Conservation (phyloP, 148 eudicot genomes). For the Chenopodium berlandieri region DNA sequence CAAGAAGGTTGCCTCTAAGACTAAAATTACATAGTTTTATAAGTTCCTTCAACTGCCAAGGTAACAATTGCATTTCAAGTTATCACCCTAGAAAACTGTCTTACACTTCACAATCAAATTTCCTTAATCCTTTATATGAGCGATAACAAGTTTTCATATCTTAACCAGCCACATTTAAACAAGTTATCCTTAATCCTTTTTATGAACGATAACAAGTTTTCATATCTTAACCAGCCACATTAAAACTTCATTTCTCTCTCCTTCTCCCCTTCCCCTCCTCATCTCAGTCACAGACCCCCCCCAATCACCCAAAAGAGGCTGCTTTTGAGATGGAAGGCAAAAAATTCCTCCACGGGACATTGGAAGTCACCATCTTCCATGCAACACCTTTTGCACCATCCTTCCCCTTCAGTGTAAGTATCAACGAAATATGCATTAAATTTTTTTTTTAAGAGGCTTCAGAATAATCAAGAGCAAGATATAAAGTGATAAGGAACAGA, state of each 20-base stretch:
- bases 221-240: conserved; percentile 8
- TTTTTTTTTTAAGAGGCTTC: not conserved
- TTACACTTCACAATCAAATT: conserved; percentile 30
- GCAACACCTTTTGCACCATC: conserved; percentile 61
- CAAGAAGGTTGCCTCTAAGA: conserved; percentile 53
- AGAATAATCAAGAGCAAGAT: not conserved
- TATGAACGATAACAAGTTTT: conserved; percentile 20
- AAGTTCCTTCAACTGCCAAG: conserved; percentile 45
- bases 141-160: conserved; percentile 6
- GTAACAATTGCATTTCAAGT: conserved; percentile 28
- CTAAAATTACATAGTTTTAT: conserved; percentile 32
- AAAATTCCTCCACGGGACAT: conserved; percentile 77
- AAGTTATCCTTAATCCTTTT: conserved; percentile 25
- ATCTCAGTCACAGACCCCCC: not conserved
- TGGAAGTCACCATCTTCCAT: conserved; percentile 81
- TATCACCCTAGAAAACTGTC: conserved; percentile 32
- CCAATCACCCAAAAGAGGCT: not conserved
- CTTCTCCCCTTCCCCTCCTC: not conserved
- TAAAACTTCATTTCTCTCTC: not conserved
- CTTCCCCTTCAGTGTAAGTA: conserved; percentile 55
- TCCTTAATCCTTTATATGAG: conserved; percentile 33
- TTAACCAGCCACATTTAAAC: conserved; percentile 2
- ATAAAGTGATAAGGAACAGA: not conserved
- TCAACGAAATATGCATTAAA: not conserved
- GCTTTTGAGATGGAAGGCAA: conserved; percentile 42